Conservation (phyloP, 148 eudicot species). For the Simmondsia chinensis region DNA sequence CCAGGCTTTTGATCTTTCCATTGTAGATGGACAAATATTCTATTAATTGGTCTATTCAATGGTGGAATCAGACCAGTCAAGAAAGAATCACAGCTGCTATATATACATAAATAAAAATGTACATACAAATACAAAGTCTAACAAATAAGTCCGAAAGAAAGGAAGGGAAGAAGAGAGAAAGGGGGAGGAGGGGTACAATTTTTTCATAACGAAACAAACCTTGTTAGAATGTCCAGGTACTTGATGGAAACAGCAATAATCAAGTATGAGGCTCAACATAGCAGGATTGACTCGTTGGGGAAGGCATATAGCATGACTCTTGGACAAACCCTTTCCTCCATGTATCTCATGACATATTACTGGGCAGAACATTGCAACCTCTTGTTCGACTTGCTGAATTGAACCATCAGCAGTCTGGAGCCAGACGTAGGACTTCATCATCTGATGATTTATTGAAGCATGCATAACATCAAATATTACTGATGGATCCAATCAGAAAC, state of each 20-base stretch:
- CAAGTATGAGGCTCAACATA: constrained; percentile 70
- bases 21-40: too few relatives aligned
- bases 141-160: neutral
- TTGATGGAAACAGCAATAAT: constrained; percentile 91
- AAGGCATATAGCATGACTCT: constrained; percentile 71
- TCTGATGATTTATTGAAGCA: constrained; percentile 40
- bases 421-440: constrained; percentile 90
- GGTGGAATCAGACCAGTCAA: too few relatives aligned
- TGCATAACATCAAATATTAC: constrained; percentile 7
- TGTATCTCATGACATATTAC: constrained; percentile 77
- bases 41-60: neutral
- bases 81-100: neutral
- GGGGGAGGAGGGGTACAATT: neutral
- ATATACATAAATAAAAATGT: too few relatives aligned
- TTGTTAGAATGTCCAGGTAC: constrained; percentile 78
- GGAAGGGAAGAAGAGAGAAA: neutral
- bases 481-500: too few relatives aligned
- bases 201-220: constrained; percentile 27
- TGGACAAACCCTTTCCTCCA: constrained; percentile 64
- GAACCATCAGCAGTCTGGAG: constrained; percentile 85
- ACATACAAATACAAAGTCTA: neutral
- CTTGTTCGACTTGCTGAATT: constrained; percentile 86
- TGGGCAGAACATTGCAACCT: constrained; percentile 79
- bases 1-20: too few relatives aligned
- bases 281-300: constrained; percentile 69